Percentiles rank a stretch among this genome's conserved stretches.
Evolutionary conservation across 768 basidiomycete genomes (phyloP).

Genomic region (Lactarius sp.): DNA sequence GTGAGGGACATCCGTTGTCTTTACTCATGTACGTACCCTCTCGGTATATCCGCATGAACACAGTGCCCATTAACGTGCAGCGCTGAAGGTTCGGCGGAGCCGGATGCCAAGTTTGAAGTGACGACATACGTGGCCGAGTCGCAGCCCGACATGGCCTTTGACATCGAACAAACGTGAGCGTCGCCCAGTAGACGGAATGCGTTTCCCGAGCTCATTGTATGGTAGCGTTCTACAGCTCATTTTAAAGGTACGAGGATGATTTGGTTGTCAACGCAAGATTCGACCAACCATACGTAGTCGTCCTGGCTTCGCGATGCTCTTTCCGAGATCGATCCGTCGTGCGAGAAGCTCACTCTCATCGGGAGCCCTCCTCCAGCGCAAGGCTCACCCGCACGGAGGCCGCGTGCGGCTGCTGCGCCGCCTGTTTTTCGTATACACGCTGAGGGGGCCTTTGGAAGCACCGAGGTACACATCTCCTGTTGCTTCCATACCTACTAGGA

Average conservation of each 20-base stretch:
- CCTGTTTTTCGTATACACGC: conserved; percentile 79
- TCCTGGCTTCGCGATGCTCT: conserved; percentile 93
- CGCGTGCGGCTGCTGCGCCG: conserved; percentile 33
- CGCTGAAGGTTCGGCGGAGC: conserved; percentile 73
- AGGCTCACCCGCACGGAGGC: conserved; percentile 26
- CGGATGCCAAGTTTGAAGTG: conserved; percentile 84
- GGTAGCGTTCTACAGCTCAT: conserved; percentile 16
- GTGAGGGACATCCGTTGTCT: conserved; percentile 71
- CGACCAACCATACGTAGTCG: conserved; percentile 43
- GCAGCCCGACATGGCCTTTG: conserved; percentile 73
- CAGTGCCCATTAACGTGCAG: conserved; percentile 34
- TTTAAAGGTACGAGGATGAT: conserved; percentile 73
- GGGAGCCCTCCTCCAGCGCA: conserved; percentile 52
- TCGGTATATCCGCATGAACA: background rate
- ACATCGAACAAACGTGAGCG: conserved; percentile 55
- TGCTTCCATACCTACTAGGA: background rate
- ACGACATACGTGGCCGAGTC: conserved; percentile 82
- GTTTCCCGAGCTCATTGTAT: conserved; percentile 2
- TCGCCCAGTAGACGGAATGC: conserved; percentile 8
- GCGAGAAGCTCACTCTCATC: conserved; percentile 78
- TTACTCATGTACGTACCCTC: conserved; percentile 62
- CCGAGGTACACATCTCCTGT: conserved; percentile 53
- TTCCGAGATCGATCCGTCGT: conserved; percentile 85
- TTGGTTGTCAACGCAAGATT: conserved; percentile 54
- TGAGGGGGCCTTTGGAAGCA: conserved; percentile 76